phyloP scores from a whole-genome alignment of 2,329 filamentous ascomycete species.

The Aspergillus pseudotamarii region DNA sequence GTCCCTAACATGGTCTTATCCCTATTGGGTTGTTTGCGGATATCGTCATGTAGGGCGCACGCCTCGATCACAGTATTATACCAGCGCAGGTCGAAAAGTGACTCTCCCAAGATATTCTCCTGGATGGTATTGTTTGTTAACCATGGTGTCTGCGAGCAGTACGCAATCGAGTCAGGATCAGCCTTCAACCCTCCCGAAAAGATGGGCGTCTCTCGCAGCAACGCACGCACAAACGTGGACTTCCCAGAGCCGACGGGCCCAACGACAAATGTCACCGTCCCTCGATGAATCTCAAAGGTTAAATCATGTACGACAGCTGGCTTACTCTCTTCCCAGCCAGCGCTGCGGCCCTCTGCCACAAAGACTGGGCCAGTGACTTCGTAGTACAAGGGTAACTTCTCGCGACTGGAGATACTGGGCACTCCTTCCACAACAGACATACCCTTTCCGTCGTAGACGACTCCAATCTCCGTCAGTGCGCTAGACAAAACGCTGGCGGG shows the following conservation, averaged over 20 bases:
- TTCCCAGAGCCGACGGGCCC: conserved; percentile 31
- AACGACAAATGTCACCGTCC: conserved; percentile 26
- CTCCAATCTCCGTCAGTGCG: neutral
- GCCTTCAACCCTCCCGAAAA: conserved; percentile 9
- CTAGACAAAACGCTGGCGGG: neutral
- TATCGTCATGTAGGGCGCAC: conserved; percentile 29
- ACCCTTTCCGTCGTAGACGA: neutral
- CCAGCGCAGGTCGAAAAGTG: conserved; percentile 22
- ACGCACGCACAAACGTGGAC: conserved; percentile 14
- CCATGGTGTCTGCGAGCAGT: conserved; percentile 21
- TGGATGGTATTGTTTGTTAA: conserved; percentile 17
- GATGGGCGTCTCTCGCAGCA: conserved; percentile 22
- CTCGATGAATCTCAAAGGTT: conserved; percentile 16
- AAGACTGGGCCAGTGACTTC: neutral
- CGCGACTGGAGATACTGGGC: neutral
- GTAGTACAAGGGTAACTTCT: neutral
- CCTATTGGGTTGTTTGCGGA: conserved; percentile 20
- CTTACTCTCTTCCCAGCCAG: conserved; percentile 4
- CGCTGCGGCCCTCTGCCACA: neutral
- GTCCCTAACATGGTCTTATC: conserved; percentile 27
- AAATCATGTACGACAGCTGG: conserved; percentile 28
- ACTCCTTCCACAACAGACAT: neutral
- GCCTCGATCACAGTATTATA: conserved; percentile 29
- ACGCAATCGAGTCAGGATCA: conserved; percentile 6
- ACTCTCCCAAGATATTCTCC: conserved; percentile 27